Conservation (phyloP, 192 early-diverging fungal genomes). For the Coemansia sp. region DNA sequence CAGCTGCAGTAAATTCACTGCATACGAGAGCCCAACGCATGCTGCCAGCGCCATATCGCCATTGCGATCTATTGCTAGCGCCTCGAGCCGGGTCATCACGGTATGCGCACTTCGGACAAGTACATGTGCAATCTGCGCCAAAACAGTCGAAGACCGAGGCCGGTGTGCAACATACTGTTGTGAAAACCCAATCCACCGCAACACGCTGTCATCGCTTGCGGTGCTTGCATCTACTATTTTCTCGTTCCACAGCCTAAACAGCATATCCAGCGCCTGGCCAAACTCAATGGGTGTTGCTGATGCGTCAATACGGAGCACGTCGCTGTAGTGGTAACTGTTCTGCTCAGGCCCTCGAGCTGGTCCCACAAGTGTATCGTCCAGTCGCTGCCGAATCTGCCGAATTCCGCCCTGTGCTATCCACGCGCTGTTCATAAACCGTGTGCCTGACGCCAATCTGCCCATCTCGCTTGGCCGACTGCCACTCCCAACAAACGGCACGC, state of each 20-base stretch:
- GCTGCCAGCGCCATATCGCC: slow-evolving; percentile 12
- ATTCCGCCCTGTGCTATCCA: slow-evolving; percentile 49
- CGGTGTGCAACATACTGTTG: slow-evolving; percentile 20
- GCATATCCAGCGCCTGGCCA: slow-evolving; percentile 34
- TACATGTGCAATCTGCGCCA: slow-evolving; percentile 16
- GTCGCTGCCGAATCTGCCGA: slow-evolving; percentile 15
- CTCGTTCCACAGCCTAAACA: slow-evolving; percentile 43
- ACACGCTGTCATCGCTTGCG: slow-evolving; percentile 10
- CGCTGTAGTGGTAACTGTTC: slow-evolving; percentile 17
- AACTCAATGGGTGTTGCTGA: slow-evolving; percentile 32
- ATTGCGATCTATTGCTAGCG: neutral
- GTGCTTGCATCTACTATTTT: neutral
- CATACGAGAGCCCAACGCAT: slow-evolving; percentile 24
- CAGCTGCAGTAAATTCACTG: slow-evolving; percentile 28
- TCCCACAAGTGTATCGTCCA: neutral
- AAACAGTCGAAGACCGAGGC: slow-evolving; percentile 10
- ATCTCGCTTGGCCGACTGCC: neutral
- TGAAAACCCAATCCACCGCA: slow-evolving; percentile 44
- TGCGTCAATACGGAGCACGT: slow-evolving; percentile 32
- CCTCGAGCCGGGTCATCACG: slow-evolving; percentile 10
- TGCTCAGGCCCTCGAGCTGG: neutral
- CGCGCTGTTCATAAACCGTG: slow-evolving; percentile 30
- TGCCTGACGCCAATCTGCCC: slow-evolving; percentile 23
- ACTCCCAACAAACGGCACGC: neutral
- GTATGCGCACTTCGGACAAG: slow-evolving; percentile 11